Conservation (phyloP, 805 yeast genomes). For the Wickerhamiella allomyrinae region DNA sequence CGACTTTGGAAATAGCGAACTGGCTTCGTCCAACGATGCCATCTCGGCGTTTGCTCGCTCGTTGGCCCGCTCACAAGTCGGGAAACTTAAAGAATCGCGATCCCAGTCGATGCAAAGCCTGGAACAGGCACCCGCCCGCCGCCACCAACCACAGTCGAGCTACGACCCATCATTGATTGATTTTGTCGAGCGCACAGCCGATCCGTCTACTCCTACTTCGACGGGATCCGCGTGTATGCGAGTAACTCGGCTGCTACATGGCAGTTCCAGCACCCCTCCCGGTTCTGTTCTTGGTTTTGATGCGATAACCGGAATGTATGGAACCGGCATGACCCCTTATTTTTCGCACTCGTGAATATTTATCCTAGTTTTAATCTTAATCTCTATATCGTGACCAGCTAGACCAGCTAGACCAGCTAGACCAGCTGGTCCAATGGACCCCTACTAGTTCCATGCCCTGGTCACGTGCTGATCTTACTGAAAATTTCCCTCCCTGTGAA, state of each 20-base stretch:
- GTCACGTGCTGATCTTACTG: too few relatives aligned
- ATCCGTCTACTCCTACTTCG: slow-evolving; percentile 1
- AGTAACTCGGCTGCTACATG: not conserved
- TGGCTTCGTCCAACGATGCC: slow-evolving; percentile 12
- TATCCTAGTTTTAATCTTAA: not conserved
- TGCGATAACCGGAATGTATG: slow-evolving; percentile 6
- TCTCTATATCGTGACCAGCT: too few relatives aligned
- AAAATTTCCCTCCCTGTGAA: too few relatives aligned
- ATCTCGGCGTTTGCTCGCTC: slow-evolving; percentile 17
- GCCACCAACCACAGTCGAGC: slow-evolving; percentile 1
- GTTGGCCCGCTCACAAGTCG: slow-evolving; percentile 12
- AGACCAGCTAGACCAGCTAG: too few relatives aligned
- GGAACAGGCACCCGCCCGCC: not conserved
- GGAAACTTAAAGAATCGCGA: not conserved
- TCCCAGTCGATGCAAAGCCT: not conserved
- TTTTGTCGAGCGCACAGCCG: not conserved
- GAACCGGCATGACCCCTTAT: slow-evolving; percentile 20
- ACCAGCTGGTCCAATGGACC: too few relatives aligned
- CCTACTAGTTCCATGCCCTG: too few relatives aligned
- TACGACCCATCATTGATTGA: not conserved
- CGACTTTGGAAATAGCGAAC: slow-evolving; percentile 3
- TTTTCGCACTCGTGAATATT: slow-evolving; percentile 8
- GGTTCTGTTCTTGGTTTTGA: slow-evolving; percentile 15
- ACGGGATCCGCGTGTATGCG: slow-evolving; percentile 3
- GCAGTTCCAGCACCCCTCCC: slow-evolving; percentile 15